These are phyloP conservation scores for Fragaria ananassa DNA, from an alignment of 306 rosid genomes.

Conservation along the genomic window DNA sequence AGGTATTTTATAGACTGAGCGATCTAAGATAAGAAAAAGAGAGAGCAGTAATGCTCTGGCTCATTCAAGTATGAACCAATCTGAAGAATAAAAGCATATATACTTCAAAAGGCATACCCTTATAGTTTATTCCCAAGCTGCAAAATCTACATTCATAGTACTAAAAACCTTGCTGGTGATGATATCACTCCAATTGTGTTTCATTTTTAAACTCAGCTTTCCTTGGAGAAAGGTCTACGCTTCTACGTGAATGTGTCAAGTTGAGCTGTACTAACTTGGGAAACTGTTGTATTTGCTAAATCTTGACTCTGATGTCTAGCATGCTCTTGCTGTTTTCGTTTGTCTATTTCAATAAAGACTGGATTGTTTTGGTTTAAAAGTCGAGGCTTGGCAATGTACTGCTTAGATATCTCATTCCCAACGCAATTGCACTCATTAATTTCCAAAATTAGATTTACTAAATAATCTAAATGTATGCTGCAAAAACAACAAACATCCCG, in stretches of 20 bases:
- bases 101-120: not conserved
- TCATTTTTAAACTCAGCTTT: not conserved
- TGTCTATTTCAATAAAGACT: not conserved
- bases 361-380: not conserved
- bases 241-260: not conserved
- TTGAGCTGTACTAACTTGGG: not conserved
- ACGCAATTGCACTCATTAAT: not conserved
- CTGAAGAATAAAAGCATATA: not conserved
- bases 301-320: not conserved
- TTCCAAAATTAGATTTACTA: not conserved
- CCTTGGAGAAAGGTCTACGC: not conserved
- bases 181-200: slow-evolving; percentile 2
- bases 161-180: not conserved
- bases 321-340: not conserved
- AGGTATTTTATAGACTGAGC: not conserved
- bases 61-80: not conserved
- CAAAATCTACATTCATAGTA: not conserved
- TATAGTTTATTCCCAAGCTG: not conserved
- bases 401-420: not conserved
- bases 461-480: not conserved
- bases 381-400: not conserved
- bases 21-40: not conserved
- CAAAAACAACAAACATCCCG: not conserved
- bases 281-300: not conserved
- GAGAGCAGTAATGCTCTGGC: not conserved